These are phyloP conservation scores for Aspergillus puulaauensis DNA, from an alignment of 2,329 filamentous ascomycete genomes.

Conservation along the genomic window DNA sequence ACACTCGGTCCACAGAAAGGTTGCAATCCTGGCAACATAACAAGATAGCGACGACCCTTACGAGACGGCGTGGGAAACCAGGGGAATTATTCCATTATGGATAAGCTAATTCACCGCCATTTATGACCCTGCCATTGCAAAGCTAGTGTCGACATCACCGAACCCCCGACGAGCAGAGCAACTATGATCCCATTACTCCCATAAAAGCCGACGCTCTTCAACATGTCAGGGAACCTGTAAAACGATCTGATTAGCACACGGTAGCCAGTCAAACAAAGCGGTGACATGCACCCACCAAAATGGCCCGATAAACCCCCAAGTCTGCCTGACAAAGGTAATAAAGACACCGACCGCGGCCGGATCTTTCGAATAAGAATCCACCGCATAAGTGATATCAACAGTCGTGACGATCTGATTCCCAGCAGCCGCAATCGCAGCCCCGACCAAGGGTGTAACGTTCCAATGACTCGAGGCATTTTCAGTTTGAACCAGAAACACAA, in stretches of 20 bases:
- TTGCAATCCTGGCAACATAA: too few species aligned
- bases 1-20: too few species aligned
- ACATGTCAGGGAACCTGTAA: constrained; percentile 33
- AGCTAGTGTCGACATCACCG: constrained; percentile 30
- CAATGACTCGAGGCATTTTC: too few species aligned
- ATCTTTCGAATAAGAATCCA: constrained; percentile 58
- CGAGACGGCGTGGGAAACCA: too few species aligned
- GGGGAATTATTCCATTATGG: too few species aligned
- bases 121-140: constrained; percentile 25
- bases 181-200: constrained; percentile 27
- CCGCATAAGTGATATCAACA: constrained; percentile 58
- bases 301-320: constrained; percentile 38
- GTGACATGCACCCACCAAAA: constrained; percentile 32
- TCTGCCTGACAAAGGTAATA: constrained; percentile 52
- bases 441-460: constrained; percentile 53
- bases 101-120: not conserved
- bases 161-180: constrained; percentile 25
- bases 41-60: too few species aligned
- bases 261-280: not conserved
- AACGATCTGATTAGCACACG: constrained; percentile 6
- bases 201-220: constrained; percentile 31
- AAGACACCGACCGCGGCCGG: constrained; percentile 61
- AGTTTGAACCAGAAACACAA: too few species aligned
- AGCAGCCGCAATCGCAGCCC: constrained; percentile 50
- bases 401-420: constrained; percentile 65